Evolutionary conservation across 1,139 yeast genomes (phyloP).

Genomic region (Lodderomyces parapsilosis): DNA sequence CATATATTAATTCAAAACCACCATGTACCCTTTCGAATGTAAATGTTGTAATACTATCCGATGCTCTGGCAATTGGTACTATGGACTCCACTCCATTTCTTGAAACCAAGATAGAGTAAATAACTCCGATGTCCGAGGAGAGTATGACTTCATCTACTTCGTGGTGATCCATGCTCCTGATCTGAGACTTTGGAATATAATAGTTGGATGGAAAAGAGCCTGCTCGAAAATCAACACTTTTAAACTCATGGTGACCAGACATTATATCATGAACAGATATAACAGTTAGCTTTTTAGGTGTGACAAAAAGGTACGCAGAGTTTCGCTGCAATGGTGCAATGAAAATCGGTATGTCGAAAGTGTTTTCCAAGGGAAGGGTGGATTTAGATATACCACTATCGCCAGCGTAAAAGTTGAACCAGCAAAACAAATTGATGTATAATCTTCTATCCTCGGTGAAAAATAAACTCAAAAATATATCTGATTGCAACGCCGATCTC

Average conservation of each 20-base stretch:
- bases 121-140: slow-evolving; percentile 41
- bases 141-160: slow-evolving; percentile 38
- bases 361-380: slow-evolving; percentile 34
- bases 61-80: slow-evolving; percentile 25
- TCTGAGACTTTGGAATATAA: slow-evolving; percentile 24
- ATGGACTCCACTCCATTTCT: slow-evolving; percentile 13
- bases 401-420: slow-evolving; percentile 23
- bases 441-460: slow-evolving; percentile 38
- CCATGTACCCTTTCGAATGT: slow-evolving; percentile 21
- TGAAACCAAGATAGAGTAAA: slow-evolving; percentile 30
- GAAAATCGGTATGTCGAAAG: slow-evolving; percentile 41
- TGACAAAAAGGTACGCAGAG: slow-evolving; percentile 36
- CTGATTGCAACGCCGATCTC: slow-evolving; percentile 21
- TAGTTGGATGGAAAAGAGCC: slow-evolving; percentile 40
- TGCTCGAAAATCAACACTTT: slow-evolving; percentile 15
- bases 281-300: slow-evolving; percentile 24
- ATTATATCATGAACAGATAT: slow-evolving; percentile 44
- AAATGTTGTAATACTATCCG: slow-evolving; percentile 35
- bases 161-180: background rate
- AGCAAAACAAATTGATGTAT: slow-evolving; percentile 37
- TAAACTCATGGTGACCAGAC: slow-evolving; percentile 46
- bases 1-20: slow-evolving; percentile 28
- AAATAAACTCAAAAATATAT: slow-evolving; percentile 34
- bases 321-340: slow-evolving; percentile 34
- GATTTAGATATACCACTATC: slow-evolving; percentile 15